Base-by-base conservation (phyloP, 2,329 filamentous ascomycete genomes). In the Fusarium sp. region DNA sequence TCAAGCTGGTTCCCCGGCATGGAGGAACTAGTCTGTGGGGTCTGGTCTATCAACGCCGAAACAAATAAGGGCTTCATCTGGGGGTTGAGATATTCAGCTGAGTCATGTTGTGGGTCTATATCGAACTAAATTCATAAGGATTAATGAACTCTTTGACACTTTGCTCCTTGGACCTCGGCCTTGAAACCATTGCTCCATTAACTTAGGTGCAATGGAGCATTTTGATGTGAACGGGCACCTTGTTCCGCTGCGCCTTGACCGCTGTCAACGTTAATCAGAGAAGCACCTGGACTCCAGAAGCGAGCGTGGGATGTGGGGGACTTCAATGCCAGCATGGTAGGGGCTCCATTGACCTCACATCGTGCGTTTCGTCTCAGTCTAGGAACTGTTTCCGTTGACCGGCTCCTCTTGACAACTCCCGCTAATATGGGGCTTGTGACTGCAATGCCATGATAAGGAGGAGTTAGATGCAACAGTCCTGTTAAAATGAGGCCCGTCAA, bases 21-120 rank as follows among this genome's bases (percentile, higher is more conserved):
- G 44, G 54, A 61, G 54, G 53, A 55, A 65, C 52, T 61, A 53
- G 64, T 62, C 62, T 73, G 73, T 58, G 73, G 73, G 73, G 73
- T 72, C 63, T 58, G 55, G 60, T 67, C 67, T 46, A 70, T 64
- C 53, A 58, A 60, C 54, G 33, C 62, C 62, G 40, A 48, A 52
- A 57, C 46, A 38, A 66, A 44, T 41, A 66, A 44, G 30, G 44
- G 48, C 37, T 64, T 27, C 55, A 67, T 71, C 49, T 57, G 44
- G 49, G 50, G 41, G 52, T 32, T 44, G 45, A 64, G 59, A 50
- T 67, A 71, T 56, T 69, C 67, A 64, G 60, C 64, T 62, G 73
- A 74, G 61, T 75, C 73, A 73, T 46, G 64, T 44, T 35, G 45
- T 52, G 48, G 60, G 30, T 23, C 60, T 42, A 13, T 46, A 40